Evolutionary conservation across 73 alveolate species (phyloP).

Genomic region (Paramecium biaurelia): DNA sequence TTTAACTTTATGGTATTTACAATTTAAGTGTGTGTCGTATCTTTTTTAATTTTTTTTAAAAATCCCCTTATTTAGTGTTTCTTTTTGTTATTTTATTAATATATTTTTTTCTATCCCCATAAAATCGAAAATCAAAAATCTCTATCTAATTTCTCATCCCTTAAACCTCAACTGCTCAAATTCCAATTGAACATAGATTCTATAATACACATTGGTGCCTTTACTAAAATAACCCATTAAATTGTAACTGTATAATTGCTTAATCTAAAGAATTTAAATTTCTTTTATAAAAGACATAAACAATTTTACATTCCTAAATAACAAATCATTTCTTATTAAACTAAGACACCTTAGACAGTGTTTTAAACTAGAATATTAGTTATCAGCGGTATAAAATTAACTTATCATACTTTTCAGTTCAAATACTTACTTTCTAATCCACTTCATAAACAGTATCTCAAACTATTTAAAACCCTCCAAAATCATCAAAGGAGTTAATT

Average conservation of each 20-base stretch:
- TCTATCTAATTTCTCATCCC: not conserved
- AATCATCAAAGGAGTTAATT: not conserved
- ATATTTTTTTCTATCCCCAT: not conserved
- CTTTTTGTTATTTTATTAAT: not conserved
- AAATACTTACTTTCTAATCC: not conserved
- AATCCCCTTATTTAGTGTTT: slow-evolving; percentile 6
- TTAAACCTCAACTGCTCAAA: not conserved
- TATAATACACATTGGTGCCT: not conserved
- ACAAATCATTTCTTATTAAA: not conserved
- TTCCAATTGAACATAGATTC: not conserved
- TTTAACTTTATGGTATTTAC: slow-evolving; percentile 29
- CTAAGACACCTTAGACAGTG: not conserved
- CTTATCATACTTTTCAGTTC: not conserved
- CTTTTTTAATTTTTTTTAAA: slow-evolving; percentile 17
- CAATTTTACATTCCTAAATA: not conserved
- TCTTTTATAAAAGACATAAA: not conserved
- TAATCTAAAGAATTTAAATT: not conserved
- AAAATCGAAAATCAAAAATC: not conserved
- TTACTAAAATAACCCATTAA: not conserved
- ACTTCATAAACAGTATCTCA: not conserved
- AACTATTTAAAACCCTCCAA: not conserved
- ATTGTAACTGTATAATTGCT: not conserved
- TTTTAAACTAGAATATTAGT: not conserved
- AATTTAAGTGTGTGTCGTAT: not conserved
- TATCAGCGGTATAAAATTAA: not conserved